Conservation (phyloP, 441 rosid species). For the Adansonia gregorii region DNA sequence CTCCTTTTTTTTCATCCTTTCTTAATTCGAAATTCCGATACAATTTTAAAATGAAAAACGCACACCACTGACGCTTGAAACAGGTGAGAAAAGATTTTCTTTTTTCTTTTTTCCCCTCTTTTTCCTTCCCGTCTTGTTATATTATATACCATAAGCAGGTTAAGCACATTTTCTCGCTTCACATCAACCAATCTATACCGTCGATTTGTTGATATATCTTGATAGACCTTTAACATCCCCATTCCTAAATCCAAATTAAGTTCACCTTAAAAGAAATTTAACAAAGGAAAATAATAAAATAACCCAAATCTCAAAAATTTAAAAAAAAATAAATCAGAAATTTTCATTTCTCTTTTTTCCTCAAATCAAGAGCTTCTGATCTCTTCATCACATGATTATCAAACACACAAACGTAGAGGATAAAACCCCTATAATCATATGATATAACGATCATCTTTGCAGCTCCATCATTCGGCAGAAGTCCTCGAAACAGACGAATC, state of each 20-base stretch:
- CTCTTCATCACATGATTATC: conserved; percentile 34
- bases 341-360: not conserved
- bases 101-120: not conserved
- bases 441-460: conserved; percentile 38
- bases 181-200: conserved; percentile 26
- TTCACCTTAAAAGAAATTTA: not conserved
- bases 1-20: too few species aligned
- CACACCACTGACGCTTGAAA: not conserved
- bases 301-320: not conserved
- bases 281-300: not conserved
- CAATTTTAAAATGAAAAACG: not conserved
- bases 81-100: not conserved
- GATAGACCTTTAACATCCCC: not conserved
- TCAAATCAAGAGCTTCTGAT: conserved; percentile 15
- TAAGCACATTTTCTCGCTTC: not conserved
- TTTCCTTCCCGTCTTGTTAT: not conserved
- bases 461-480: conserved; percentile 77
- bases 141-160: not conserved
- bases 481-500: conserved; percentile 88
- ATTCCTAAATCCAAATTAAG: not conserved
- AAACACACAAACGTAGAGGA: not conserved
- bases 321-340: not conserved
- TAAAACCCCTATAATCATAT: conserved; percentile 26
- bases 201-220: not conserved
- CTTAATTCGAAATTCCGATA: too few species aligned